Evolutionary conservation across 1,284 basidiomycete species (phyloP), one percentile per base, ranked within the genome.

Genomic region (Cystobasidiaceae sp.): DNA sequence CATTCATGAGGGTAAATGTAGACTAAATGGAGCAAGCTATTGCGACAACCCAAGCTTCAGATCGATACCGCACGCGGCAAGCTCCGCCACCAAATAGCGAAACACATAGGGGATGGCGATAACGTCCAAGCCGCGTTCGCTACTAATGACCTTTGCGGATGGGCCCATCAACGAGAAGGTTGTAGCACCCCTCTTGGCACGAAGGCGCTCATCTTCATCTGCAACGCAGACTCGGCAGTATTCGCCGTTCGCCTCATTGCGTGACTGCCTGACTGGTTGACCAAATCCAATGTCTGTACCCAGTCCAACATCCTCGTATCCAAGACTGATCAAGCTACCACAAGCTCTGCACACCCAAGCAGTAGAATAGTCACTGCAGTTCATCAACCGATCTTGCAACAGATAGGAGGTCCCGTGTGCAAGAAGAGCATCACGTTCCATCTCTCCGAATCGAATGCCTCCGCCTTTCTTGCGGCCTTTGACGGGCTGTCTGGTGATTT

Each of bases 371-470:
- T 99, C 96, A 43, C 94, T 98, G 77, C 96, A 99, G 79, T 98
- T 98, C 94, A 99, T 98, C 75, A 99, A 80, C 60, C 96, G 84
- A 78, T 99, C 96, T 81, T 98, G 94, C 25, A 99, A 83, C 48
- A 98, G 83, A 86, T 96, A 98, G 5, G 91, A 92, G 4, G 96
- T 97, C 44, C 96, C 96, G 79, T 99, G 96, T 3, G 96, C 96
- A 72, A 99, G 90, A 56, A 98, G 83, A 15, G 96, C 94, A 76
- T 99, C 96, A 66, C 96, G 89, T 79, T 99, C 96, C 96, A 99
- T 99, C 80, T 99, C 96, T 73, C 96, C 96, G 78, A 99, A 98
- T 69, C 96, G 93, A 74, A 99, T 98, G 77, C 96, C 96, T 75
- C 96, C 96, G 41, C 90, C 92, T 62, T 93, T 89, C 84, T 98